Percentiles rank a stretch among this genome's conserved stretches.
phyloP scores from a whole-genome alignment of 371 early-diverging fungal genomes.

The Lichtheimia hyalospora region DNA sequence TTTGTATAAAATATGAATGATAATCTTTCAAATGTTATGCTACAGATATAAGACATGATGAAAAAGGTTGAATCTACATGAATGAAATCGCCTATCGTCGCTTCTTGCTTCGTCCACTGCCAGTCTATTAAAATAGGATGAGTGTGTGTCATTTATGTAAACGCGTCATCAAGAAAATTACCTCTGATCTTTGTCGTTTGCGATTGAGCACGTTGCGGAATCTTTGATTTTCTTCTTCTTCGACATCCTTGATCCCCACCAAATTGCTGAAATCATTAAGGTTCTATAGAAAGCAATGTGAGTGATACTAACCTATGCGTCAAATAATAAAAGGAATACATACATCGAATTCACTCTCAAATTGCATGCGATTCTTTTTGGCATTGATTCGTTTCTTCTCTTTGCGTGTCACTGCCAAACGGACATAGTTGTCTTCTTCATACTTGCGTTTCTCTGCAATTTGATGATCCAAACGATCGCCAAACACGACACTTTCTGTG shows the following conservation, averaged over 20 bases:
- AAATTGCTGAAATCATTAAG: constrained; percentile 74
- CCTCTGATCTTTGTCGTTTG: constrained; percentile 30
- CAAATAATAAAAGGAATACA: constrained; percentile 2
- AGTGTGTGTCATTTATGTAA: background rate
- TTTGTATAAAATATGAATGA: too few relatives aligned
- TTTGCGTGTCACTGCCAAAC: constrained; percentile 75
- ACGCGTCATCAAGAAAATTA: background rate
- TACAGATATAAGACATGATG: too few relatives aligned
- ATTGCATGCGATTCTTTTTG: constrained; percentile 54
- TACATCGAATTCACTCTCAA: constrained; percentile 88
- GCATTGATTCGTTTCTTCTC: constrained; percentile 71
- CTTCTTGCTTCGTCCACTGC: constrained; percentile 8
- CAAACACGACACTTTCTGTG: constrained; percentile 54
- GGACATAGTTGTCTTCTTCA: constrained; percentile 92
- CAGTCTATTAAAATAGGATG: background rate
- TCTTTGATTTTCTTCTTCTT: constrained; percentile 52
- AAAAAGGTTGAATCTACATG: too few relatives aligned
- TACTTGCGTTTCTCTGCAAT: constrained; percentile 71
- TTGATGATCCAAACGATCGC: constrained; percentile 53
- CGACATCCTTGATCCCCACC: constrained; percentile 57
- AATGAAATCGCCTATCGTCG: background rate
- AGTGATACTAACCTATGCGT: too few relatives aligned
- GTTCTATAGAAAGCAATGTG: constrained; percentile 39
- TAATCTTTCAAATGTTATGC: background rate
- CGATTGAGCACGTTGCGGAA: constrained; percentile 55